Percentiles rank a stretch among this genome's conserved stretches.
Conservation (phyloP, 306 rosid species). For the Ormosia semicastrata region DNA sequence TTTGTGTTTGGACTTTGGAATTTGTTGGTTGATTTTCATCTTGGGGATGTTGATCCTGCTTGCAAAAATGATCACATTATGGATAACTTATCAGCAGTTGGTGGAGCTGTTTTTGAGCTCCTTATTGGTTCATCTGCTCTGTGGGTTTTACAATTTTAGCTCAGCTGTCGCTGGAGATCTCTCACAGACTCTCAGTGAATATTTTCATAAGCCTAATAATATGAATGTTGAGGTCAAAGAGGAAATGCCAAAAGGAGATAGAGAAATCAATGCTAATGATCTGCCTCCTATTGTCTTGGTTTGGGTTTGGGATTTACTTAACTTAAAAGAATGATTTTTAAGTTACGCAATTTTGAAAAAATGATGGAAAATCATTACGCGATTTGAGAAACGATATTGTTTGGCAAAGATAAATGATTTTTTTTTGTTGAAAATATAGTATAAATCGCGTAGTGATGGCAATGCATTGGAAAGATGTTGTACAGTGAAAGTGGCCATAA, state of each 20-base stretch:
- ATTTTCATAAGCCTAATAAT: slow-evolving; percentile 26
- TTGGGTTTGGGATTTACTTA: too few species aligned
- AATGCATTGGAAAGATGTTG: too few species aligned
- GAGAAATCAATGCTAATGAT: slow-evolving; percentile 5
- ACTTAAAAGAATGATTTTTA: too few species aligned
- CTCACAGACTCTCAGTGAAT: slow-evolving; percentile 33
- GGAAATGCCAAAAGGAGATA: background rate
- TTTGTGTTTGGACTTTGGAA: background rate
- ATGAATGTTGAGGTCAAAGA: slow-evolving; percentile 19
- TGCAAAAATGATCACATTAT: slow-evolving; percentile 49
- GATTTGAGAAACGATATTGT: too few species aligned
- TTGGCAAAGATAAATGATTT: too few species aligned
- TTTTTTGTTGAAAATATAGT: too few species aligned
- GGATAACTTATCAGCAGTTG: slow-evolving; percentile 45
- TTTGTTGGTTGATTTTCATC: background rate
- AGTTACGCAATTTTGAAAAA: too few species aligned
- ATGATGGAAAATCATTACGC: too few species aligned
- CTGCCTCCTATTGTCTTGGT: slow-evolving; percentile 78
- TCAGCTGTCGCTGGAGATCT: slow-evolving; percentile 65
- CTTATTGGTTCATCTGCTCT: slow-evolving; percentile 52
- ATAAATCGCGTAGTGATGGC: too few species aligned
- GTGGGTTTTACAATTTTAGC: slow-evolving; percentile 63
- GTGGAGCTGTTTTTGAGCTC: slow-evolving; percentile 58
- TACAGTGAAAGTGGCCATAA: too few species aligned
- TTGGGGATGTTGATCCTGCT: slow-evolving; percentile 1